These are phyloP conservation scores for Fusarium zealandicum DNA, from an alignment of 2,329 filamentous ascomycete species.

Conservation along the genomic window DNA sequence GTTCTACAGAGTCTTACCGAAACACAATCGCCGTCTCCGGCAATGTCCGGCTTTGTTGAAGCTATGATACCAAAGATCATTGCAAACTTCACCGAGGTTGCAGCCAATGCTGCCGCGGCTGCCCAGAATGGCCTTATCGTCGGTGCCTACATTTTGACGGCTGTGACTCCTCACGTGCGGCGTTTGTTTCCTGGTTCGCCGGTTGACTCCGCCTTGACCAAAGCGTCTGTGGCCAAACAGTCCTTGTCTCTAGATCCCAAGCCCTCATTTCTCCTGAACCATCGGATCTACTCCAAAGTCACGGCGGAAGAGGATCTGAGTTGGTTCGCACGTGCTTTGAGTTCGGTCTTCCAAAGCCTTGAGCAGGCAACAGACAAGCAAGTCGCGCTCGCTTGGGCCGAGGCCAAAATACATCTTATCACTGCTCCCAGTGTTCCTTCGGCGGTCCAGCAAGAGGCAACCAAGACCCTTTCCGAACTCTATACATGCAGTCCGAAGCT, in stretches of 20 bases:
- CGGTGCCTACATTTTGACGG: constrained; percentile 76
- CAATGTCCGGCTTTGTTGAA: constrained; percentile 60
- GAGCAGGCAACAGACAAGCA: constrained; percentile 55
- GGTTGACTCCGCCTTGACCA: constrained; percentile 55
- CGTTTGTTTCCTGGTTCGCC: constrained; percentile 62
- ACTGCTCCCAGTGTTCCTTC: constrained; percentile 68
- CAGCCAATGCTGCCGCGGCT: constrained; percentile 77
- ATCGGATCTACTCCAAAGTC: constrained; percentile 84
- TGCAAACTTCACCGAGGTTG: constrained; percentile 78
- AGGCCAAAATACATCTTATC: constrained; percentile 82
- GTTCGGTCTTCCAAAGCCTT: constrained; percentile 64
- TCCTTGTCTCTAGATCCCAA: constrained; percentile 77
- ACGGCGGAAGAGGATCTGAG: constrained; percentile 75
- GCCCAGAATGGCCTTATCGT: constrained; percentile 84
- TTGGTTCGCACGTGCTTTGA: constrained; percentile 78
- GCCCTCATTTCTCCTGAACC: constrained; percentile 85
- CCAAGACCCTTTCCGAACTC: constrained; percentile 65
- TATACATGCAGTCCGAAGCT: constrained; percentile 67
- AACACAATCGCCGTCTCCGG: constrained; percentile 53
- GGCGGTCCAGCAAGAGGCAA: constrained; percentile 68
- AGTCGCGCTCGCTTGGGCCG: constrained; percentile 77
- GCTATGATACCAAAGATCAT: constrained; percentile 62
- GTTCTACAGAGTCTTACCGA: constrained; percentile 66
- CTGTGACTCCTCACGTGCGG: constrained; percentile 65
- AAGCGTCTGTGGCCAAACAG: constrained; percentile 69